Percentiles rank a stretch among this genome's conserved stretches.
Conservation (phyloP, 106 monocot species). For the Dioscorea zingiberensis region DNA sequence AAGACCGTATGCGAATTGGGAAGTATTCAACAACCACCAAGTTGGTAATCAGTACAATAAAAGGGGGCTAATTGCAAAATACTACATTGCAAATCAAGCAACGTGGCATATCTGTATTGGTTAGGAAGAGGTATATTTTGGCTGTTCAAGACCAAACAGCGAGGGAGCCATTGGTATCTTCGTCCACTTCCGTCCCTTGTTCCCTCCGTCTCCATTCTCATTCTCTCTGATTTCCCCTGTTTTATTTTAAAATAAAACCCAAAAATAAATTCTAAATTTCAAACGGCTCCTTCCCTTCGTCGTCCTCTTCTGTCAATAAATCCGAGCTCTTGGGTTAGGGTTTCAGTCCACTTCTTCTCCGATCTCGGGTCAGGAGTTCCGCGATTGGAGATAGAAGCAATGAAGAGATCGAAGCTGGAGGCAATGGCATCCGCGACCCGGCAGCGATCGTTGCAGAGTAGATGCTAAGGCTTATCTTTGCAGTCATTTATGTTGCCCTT, state of each 20-base stretch:
- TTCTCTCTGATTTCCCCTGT: not conserved
- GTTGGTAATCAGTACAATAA: too few relatives aligned
- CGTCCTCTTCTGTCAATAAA: not conserved
- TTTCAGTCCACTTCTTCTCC: not conserved
- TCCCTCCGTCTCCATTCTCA: not conserved
- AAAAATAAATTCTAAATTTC: not conserved
- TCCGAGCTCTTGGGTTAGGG: not conserved
- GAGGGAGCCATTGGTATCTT: not conserved
- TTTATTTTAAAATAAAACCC: not conserved
- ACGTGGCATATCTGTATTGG: too few relatives aligned
- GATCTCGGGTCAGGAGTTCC: not conserved
- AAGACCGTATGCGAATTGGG: too few relatives aligned
- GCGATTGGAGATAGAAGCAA: not conserved
- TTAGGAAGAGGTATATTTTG: too few relatives aligned
- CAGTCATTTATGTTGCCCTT: slow-evolving; percentile 17
- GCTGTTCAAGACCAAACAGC: too few relatives aligned
- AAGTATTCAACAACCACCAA: too few relatives aligned
- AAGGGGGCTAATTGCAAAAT: too few relatives aligned
- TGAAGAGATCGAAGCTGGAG: slow-evolving; percentile 2
- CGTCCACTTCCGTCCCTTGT: not conserved
- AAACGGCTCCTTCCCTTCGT: not conserved
- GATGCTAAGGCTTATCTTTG: not conserved
- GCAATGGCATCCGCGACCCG: slow-evolving; percentile 5
- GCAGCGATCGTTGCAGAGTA: slow-evolving; percentile 6
- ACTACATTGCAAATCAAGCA: too few relatives aligned